Base-by-base conservation (phyloP, 225 moss, liverwort and hornwort genomes). In the Lunularia cruciata region DNA sequence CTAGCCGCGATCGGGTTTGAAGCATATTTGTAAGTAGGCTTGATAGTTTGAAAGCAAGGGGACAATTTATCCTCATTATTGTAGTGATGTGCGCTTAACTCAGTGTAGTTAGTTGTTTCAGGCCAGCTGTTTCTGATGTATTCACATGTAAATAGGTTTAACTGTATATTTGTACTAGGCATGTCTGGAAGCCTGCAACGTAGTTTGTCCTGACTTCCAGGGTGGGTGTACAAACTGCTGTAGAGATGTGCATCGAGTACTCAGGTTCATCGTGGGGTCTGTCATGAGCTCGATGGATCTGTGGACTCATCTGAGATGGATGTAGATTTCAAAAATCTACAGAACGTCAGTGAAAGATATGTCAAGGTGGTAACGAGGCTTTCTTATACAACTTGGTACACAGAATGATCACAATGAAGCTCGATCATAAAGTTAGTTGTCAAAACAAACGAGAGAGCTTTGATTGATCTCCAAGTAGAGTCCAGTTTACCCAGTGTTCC, bases 101-200 rank as follows among this genome's bases (percentile, higher is more conserved):
- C 48, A 72, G 63, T 25, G 63, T 27, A 46, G 26, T 16, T 42
- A 40, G 13, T 42, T 46, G 28, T 22, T 45, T 27, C 46, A 45
- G 45, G 31, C 16, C 61, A 20, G 45, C 45, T 64, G 28, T 64
- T 30, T 64, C 30, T 20, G 37, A 20, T 46, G 42, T 64, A 46
- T 23, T 51, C 48, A 22, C 51, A 49, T 67, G 71, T 35, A 60
- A 47, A 47, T 60, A 53, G 37, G 64, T 65, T 52, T 71, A n/a
- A 71, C 45, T 73, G 69, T 73, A 74, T 74, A 79, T 60, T 70
- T 65, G 43, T 73, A 47, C 33, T 10, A 45, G 58, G 57, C 69
- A 49, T 52, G 43, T 72, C 56, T 49, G 22, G 33, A 68, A 34
- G 69, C 63, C 31, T 23, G 63, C 62, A 61, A 15, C 54, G 47